Evolutionary conservation across 2,329 filamentous ascomycete species (phyloP).

Genomic region (Dactylellina leptospora): DNA sequence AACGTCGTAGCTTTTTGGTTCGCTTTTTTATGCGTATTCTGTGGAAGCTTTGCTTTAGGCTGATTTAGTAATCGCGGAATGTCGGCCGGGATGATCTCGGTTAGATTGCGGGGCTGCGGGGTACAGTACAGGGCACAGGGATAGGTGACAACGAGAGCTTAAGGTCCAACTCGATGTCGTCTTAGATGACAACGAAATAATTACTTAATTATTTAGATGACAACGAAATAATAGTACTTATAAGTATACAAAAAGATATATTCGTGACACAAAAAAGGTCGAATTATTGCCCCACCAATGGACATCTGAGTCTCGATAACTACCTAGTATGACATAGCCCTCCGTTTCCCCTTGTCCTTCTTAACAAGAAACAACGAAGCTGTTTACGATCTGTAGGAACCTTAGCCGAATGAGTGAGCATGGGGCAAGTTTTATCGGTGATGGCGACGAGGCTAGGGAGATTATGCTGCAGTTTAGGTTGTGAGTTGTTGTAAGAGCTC

Average conservation of each 20-base stretch:
- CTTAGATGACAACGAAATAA: neutral
- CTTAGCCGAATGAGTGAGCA: no score
- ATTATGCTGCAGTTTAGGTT: no score
- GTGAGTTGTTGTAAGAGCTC: no score
- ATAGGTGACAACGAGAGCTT: no score
- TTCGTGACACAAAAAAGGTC: no score
- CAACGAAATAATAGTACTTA: neutral
- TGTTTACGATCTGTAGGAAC: slow-evolving; percentile 30
- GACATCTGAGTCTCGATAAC: neutral
- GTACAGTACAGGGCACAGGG: neutral
- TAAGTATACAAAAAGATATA: no score
- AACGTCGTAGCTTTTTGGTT: neutral
- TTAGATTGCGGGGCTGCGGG: slow-evolving; percentile 32
- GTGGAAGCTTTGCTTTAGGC: neutral
- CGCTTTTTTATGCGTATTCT: neutral
- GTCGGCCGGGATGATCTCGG: slow-evolving; percentile 34
- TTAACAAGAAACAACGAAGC: slow-evolving; percentile 37
- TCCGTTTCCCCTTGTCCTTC: slow-evolving; percentile 22
- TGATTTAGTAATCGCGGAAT: slow-evolving; percentile 32
- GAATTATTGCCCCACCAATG: no score
- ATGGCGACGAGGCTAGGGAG: no score
- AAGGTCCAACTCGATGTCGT: neutral
- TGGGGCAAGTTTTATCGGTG: no score
- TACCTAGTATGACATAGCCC: neutral
- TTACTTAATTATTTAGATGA: neutral